phyloP scores from a whole-genome alignment of 768 basidiomycete genomes.

The Megacollybia marginata region DNA sequence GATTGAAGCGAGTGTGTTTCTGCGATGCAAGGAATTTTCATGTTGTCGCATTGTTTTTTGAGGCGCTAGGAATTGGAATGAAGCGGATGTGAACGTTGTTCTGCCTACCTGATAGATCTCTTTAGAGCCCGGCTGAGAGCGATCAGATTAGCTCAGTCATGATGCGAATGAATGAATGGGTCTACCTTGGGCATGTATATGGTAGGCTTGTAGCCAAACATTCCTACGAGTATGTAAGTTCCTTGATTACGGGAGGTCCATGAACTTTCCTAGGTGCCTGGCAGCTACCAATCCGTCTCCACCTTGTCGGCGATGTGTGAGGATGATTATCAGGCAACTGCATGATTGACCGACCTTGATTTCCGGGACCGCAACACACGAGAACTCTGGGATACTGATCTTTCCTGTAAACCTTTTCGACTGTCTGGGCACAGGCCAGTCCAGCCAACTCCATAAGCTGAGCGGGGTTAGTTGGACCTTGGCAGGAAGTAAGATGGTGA shows the following conservation, averaged over 20 bases:
- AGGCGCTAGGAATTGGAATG: conserved; percentile 45
- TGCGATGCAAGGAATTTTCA: conserved; percentile 74
- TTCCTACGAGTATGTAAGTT: conserved; percentile 37
- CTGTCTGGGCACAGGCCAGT: conserved; percentile 83
- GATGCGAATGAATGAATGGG: too few species aligned
- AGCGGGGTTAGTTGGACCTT: neutral
- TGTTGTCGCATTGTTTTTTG: conserved; percentile 81
- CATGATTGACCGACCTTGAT: conserved; percentile 55
- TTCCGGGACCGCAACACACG: conserved; percentile 97
- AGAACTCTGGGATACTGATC: conserved; percentile 69
- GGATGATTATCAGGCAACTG: neutral
- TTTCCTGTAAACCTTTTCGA: conserved; percentile 69
- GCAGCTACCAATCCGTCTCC: conserved; percentile 98
- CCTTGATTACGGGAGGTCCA: neutral
- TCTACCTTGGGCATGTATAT: conserved; percentile 91
- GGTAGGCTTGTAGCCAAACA: conserved; percentile 87
- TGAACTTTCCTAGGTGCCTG: conserved; percentile 70
- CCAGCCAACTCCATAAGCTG: conserved; percentile 97
- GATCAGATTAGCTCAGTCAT: neutral
- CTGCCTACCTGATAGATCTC: conserved; percentile 75
- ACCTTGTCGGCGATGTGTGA: conserved; percentile 24
- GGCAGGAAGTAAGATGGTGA: neutral
- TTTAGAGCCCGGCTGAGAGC: conserved; percentile 75
- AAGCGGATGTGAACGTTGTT: neutral
- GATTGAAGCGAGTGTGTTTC: conserved; percentile 39